These are phyloP conservation scores for Carex littledalei DNA, from an alignment of 176 grass and related monocot genomes.

Conservation along the genomic window DNA sequence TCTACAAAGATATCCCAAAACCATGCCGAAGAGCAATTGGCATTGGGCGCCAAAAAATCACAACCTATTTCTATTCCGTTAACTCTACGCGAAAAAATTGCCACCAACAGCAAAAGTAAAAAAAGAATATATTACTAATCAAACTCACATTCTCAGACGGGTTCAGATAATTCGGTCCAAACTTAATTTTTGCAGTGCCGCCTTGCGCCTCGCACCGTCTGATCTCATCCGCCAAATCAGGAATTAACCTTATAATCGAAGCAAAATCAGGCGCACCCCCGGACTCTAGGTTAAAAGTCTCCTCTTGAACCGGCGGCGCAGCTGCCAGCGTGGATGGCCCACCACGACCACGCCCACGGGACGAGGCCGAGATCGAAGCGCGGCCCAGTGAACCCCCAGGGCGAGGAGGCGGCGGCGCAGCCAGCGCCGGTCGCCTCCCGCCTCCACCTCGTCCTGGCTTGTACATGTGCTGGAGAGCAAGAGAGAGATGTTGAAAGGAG, in stretches of 20 bases:
- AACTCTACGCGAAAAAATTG: constrained; percentile 1
- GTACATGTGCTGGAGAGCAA: constrained; percentile 34
- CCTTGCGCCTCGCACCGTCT: constrained; percentile 79
- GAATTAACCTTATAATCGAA: constrained; percentile 72
- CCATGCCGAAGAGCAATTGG: not conserved
- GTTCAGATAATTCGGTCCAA: constrained; percentile 56
- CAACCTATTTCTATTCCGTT: not conserved
- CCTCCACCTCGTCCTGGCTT: constrained; percentile 57
- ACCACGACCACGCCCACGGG: constrained; percentile 23
- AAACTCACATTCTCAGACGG: constrained; percentile 71
- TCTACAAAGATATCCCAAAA: constrained; percentile 14
- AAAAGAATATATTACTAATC: not conserved
- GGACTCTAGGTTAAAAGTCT: constrained; percentile 70
- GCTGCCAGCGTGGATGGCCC: not conserved
- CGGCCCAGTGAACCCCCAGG: constrained; percentile 8
- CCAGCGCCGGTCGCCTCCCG: constrained; percentile 18
- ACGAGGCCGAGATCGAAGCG: not conserved
- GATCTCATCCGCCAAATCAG: constrained; percentile 95
- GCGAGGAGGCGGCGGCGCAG: constrained; percentile 15
- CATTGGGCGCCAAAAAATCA: not conserved
- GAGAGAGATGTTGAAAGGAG: constrained; percentile 10
- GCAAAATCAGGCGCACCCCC: constrained; percentile 54
- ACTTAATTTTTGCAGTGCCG: constrained; percentile 73
- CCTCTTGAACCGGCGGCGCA: constrained; percentile 35
- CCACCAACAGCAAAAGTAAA: not conserved